phyloP scores from a whole-genome alignment of 345 rosid genomes.

The Eucalyptus cloeziana region DNA sequence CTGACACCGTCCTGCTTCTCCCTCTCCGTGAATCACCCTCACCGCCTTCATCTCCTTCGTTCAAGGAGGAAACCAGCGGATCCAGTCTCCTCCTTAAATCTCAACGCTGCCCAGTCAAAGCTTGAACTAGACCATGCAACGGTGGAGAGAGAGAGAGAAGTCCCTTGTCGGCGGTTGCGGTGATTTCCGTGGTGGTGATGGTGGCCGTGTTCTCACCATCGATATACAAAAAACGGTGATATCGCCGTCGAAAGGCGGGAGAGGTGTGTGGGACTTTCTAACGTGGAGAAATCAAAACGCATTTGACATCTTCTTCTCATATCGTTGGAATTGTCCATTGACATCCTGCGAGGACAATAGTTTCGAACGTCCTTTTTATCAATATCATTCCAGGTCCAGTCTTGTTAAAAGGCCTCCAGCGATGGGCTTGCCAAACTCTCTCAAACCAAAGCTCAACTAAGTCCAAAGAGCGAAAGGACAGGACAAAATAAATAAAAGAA shows the following conservation, averaged over 20 bases:
- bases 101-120: background rate
- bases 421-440: background rate
- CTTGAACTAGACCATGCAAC: background rate
- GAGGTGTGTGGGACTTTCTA: background rate
- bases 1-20: background rate
- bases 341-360: background rate
- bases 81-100: background rate
- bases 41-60: background rate
- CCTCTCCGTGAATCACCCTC: background rate
- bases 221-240: background rate
- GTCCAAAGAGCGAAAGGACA: background rate
- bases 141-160: background rate
- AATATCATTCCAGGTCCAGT: background rate
- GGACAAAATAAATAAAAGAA: background rate
- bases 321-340: background rate
- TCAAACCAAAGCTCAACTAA: background rate
- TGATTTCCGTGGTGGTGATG: background rate
- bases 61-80: background rate
- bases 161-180: background rate
- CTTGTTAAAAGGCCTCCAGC: background rate
- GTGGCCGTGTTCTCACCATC: background rate
- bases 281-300: background rate
- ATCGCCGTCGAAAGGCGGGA: background rate
- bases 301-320: background rate
- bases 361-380: background rate